A percentile compares a stretch with the other conserved stretches of the same genome.
phyloP scores from a whole-genome alignment of 441 rosid species.

The Manihot esculenta region DNA sequence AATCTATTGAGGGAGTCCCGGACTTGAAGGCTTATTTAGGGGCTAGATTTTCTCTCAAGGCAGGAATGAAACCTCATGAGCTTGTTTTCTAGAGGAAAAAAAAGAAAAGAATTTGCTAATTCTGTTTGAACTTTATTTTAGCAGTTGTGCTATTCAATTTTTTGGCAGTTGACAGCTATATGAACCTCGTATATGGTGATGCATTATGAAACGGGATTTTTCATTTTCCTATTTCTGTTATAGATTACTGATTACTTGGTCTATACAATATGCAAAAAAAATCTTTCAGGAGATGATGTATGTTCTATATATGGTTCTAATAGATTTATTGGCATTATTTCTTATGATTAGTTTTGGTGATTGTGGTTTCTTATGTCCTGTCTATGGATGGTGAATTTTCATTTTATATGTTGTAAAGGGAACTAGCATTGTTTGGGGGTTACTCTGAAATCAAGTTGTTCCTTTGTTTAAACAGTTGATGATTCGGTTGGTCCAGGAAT shows the following conservation, averaged over 20 bases:
- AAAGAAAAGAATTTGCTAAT: conserved; percentile 21
- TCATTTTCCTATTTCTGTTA: background rate
- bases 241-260: background rate
- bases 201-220: conserved; percentile 17
- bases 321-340: no score
- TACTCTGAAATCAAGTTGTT: no score
- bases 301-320: background rate
- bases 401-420: no score
- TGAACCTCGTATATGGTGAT: conserved; percentile 20
- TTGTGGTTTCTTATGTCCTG: no score
- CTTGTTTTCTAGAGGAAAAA: conserved; percentile 37
- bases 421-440: no score
- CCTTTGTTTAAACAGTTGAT: no score
- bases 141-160: conserved; percentile 6
- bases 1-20: conserved; percentile 40
- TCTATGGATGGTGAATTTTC: no score
- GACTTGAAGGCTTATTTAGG: conserved; percentile 48
- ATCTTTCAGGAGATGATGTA: background rate
- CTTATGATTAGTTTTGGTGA: no score
- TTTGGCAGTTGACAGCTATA: conserved; percentile 20
- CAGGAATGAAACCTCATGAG: conserved; percentile 60
- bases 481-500: no score
- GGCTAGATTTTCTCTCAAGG: conserved; percentile 49
- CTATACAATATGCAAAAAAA: no score
- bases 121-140: conserved; percentile 23